phyloP scores from a whole-genome alignment of 495 filamentous ascomycete genomes.

The Physcia stellaris region DNA sequence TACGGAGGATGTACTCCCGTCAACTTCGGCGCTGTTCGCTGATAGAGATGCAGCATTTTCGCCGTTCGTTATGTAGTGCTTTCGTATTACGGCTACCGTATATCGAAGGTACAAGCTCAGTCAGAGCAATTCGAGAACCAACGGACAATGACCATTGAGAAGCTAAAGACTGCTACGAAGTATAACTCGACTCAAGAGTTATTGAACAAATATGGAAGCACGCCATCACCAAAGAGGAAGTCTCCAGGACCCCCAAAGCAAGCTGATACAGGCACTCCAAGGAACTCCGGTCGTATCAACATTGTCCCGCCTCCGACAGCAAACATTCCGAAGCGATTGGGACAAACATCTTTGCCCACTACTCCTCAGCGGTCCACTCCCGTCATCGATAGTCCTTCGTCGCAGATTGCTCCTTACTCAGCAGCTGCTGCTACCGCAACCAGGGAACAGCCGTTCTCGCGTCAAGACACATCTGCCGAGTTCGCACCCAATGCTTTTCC shows the following conservation, averaged over 20 bases:
- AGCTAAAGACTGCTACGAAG: constrained; percentile 84
- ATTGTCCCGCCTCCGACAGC: constrained; percentile 71
- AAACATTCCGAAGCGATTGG: constrained; percentile 46
- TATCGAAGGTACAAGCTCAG: constrained; percentile 48
- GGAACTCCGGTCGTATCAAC: constrained; percentile 9
- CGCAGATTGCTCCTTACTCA: constrained; percentile 7
- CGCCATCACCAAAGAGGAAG: constrained; percentile 28
- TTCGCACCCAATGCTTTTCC: constrained; percentile 51
- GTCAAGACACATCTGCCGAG: constrained; percentile 7
- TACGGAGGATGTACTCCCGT: constrained; percentile 25
- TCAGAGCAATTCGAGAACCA: constrained; percentile 64
- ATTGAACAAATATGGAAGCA: constrained; percentile 83
- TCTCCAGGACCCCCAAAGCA: constrained; percentile 11
- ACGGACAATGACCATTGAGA: constrained; percentile 76
- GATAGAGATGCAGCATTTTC: constrained; percentile 42
- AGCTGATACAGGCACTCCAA: constrained; percentile 15
- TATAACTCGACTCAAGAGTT: constrained; percentile 90
- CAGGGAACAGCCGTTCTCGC: constrained; percentile 9
- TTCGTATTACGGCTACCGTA: constrained; percentile 69
- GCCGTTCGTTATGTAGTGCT: constrained; percentile 42
- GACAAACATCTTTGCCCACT: constrained; percentile 1
- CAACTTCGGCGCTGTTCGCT: neutral
- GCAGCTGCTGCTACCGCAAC: constrained; percentile 9
- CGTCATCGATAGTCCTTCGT: constrained; percentile 2
- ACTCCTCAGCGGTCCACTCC: constrained; percentile 14